Percentiles rank a stretch among this genome's conserved stretches.
Conservation (phyloP, 768 basidiomycete genomes). For the Xerocomellus intermedius region DNA sequence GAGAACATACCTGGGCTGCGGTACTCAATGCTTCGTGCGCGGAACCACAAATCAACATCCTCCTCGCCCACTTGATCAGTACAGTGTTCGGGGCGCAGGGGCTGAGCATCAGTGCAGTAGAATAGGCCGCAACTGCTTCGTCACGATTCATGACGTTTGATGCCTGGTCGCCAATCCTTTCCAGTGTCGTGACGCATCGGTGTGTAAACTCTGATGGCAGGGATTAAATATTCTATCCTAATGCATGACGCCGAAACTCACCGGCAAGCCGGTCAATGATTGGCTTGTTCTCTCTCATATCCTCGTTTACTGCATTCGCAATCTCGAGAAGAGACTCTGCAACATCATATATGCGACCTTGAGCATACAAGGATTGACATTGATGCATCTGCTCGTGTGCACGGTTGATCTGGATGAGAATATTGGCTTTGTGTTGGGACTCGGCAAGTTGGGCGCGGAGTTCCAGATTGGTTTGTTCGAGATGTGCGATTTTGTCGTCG, state of each 20-base stretch:
- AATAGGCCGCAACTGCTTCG: background rate
- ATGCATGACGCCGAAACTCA: background rate
- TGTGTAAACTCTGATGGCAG: background rate
- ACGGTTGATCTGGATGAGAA: background rate
- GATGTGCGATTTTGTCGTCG: no score
- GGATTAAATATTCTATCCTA: background rate
- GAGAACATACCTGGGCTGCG: background rate
- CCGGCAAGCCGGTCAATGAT: constrained; percentile 4
- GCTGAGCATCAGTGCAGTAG: background rate
- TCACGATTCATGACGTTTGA: background rate
- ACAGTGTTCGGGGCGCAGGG: background rate
- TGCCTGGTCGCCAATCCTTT: background rate
- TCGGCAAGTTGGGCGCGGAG: background rate
- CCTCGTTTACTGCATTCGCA: background rate
- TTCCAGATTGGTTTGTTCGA: no score
- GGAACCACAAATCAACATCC: background rate
- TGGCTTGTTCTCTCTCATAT: background rate
- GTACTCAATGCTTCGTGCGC: background rate
- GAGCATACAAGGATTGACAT: constrained; percentile 1
- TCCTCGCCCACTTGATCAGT: background rate
- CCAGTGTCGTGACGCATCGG: background rate
- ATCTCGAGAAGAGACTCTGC: background rate
- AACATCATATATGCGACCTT: background rate
- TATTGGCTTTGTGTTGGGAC: background rate
- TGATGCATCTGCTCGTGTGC: constrained; percentile 5